Conservation (phyloP, 495 filamentous ascomycete genomes). For the Apodospora peruviana region DNA sequence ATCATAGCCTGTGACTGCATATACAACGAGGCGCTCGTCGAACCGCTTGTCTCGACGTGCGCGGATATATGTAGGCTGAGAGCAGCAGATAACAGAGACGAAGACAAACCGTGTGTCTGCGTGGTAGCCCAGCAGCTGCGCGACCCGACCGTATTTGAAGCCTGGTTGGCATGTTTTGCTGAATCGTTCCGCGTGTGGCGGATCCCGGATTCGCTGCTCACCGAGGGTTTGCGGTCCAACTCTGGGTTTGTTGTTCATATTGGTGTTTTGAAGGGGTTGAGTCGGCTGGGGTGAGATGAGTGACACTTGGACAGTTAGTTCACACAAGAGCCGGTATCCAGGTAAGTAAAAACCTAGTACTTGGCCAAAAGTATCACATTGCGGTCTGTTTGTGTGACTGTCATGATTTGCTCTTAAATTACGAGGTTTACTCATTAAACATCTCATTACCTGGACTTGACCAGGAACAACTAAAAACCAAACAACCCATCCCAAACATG, state of each 20-base stretch:
- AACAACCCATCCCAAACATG: too few relatives aligned
- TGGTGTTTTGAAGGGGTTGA: slow-evolving; percentile 44
- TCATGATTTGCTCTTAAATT: not conserved
- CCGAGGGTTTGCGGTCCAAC: slow-evolving; percentile 48
- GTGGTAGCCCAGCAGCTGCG: slow-evolving; percentile 83
- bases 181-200: slow-evolving; percentile 67
- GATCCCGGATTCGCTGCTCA: slow-evolving; percentile 55
- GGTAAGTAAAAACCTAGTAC: too few relatives aligned
- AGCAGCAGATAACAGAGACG: slow-evolving; percentile 16
- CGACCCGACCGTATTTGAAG: slow-evolving; percentile 75
- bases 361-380: too few relatives aligned
- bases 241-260: slow-evolving; percentile 64
- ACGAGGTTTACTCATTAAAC: not conserved
- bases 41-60: slow-evolving; percentile 79
- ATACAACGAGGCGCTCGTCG: slow-evolving; percentile 80
- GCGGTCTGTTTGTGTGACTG: too few relatives aligned
- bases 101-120: slow-evolving; percentile 36
- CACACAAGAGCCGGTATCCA: too few relatives aligned
- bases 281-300: too few relatives aligned
- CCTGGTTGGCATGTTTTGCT: slow-evolving; percentile 67
- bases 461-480: too few relatives aligned
- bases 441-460: not conserved
- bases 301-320: too few relatives aligned
- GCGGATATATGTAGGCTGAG: slow-evolving; percentile 65
- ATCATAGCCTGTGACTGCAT: slow-evolving; percentile 84